Conservation (phyloP, 225 moss, liverwort and hornwort species). For the Rhytidiadelphus loreus region DNA sequence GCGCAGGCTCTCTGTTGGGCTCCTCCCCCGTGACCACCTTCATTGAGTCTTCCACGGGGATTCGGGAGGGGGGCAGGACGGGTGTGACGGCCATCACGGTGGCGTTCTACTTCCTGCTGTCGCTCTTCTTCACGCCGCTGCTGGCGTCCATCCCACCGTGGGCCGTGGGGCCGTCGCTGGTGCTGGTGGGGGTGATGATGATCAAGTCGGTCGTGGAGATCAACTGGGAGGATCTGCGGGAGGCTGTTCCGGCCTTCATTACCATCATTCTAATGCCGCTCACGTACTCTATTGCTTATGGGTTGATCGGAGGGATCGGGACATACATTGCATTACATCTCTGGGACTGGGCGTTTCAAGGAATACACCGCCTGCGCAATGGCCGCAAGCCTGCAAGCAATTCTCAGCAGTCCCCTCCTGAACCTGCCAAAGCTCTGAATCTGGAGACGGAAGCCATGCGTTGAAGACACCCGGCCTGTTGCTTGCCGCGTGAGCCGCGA, state of each 20-base stretch:
- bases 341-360: constrained; percentile 39
- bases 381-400: neutral
- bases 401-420: neutral
- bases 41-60: constrained; percentile 87
- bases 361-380: neutral
- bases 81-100: constrained; percentile 77
- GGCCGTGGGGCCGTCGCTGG: constrained; percentile 88
- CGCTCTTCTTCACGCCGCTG: constrained; percentile 81
- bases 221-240: constrained; percentile 74
- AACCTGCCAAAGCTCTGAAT: constrained; percentile 2
- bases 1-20: constrained; percentile 65
- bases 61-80: constrained; percentile 84
- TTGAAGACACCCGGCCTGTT: neutral
- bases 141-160: constrained; percentile 91
- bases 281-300: constrained; percentile 92
- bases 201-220: constrained; percentile 71
- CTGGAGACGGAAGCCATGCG: neutral
- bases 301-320: constrained; percentile 83
- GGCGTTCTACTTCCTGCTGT: constrained; percentile 58
- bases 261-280: constrained; percentile 88
- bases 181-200: constrained; percentile 95
- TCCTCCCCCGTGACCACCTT: constrained; percentile 73
- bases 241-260: constrained; percentile 69
- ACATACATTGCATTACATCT: constrained; percentile 68
- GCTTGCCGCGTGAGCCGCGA: too few relatives aligned